Conservation (phyloP, 2,329 filamentous ascomycete species). For the Pseudogymnoascus sp. region DNA sequence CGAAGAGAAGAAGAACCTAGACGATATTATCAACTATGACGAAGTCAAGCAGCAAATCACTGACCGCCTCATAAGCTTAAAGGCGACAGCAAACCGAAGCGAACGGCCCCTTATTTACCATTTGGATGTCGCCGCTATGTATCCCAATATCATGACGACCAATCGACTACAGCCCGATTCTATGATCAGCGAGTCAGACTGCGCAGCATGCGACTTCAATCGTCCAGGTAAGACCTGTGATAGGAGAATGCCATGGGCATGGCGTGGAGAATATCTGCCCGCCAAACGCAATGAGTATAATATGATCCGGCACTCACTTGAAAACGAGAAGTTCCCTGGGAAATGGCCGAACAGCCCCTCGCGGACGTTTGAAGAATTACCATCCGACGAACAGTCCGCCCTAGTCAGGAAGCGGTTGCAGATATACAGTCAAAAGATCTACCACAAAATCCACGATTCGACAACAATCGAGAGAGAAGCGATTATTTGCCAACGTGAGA, state of each 20-base stretch:
- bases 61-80: constrained; percentile 61
- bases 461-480: constrained; percentile 90
- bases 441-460: constrained; percentile 96
- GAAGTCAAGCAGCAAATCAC: constrained; percentile 78
- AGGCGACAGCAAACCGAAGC: constrained; percentile 71
- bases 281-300: constrained; percentile 98
- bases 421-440: constrained; percentile 95
- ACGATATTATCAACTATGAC: constrained; percentile 73
- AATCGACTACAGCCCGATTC: constrained; percentile 96
- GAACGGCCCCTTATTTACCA: constrained; percentile 94
- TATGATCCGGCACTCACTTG: constrained; percentile 88
- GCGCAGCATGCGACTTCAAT: constrained; percentile 97
- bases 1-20: constrained; percentile 73
- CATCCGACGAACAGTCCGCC: constrained; percentile 69
- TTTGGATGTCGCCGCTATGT: constrained; percentile 98
- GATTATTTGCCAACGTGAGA: constrained; percentile 96
- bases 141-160: constrained; percentile 99
- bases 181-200: constrained; percentile 96
- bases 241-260: constrained; percentile 88
- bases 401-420: constrained; percentile 81
- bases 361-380: constrained; percentile 73
- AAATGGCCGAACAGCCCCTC: constrained; percentile 60
- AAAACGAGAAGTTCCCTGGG: constrained; percentile 87
- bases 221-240: constrained; percentile 95
- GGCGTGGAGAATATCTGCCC: constrained; percentile 94